A percentile compares a stretch with the other conserved stretches of the same genome.
These are phyloP conservation scores for Logfia minima DNA, from an alignment of 129 eudicot genomes.

Conservation along the genomic window DNA sequence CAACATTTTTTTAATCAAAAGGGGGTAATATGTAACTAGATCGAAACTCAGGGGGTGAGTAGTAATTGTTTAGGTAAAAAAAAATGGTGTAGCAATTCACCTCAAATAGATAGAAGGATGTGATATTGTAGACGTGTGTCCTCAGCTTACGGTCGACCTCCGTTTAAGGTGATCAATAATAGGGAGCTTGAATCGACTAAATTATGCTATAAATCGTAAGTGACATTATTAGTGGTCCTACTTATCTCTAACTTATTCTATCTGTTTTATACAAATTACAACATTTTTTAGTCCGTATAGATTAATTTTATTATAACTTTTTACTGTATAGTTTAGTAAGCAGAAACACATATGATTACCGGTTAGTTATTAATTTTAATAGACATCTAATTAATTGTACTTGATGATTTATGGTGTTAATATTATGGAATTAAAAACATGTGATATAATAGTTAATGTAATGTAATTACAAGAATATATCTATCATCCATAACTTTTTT, in stretches of 20 bases:
- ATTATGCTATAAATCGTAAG: constrained; percentile 33
- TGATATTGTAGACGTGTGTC: constrained; percentile 31
- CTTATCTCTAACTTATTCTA: constrained; percentile 35
- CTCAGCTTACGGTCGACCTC: constrained; percentile 35
- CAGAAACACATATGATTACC: no score
- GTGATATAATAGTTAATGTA: neutral
- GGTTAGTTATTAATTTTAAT: no score
- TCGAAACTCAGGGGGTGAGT: constrained; percentile 8
- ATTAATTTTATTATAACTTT: no score
- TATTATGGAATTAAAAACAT: neutral
- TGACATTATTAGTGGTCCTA: constrained; percentile 30
- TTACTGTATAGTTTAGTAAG: no score
- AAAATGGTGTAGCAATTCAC: constrained; percentile 3
- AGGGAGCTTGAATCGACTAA: constrained; percentile 39
- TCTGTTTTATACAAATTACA: neutral
- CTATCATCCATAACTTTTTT: neutral
- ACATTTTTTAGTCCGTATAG: neutral
- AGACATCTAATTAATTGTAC: neutral
- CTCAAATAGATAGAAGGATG: constrained; percentile 11
- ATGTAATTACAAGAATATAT: neutral
- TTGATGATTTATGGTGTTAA: no score
- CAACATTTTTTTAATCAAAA: neutral
- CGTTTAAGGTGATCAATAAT: constrained; percentile 33
- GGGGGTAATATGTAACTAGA: constrained; percentile 12
- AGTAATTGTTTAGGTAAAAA: neutral